Evolutionary conservation across 164 flowering plant genomes (phyloP).

Genomic region (Chloranthus sessilifolius): DNA sequence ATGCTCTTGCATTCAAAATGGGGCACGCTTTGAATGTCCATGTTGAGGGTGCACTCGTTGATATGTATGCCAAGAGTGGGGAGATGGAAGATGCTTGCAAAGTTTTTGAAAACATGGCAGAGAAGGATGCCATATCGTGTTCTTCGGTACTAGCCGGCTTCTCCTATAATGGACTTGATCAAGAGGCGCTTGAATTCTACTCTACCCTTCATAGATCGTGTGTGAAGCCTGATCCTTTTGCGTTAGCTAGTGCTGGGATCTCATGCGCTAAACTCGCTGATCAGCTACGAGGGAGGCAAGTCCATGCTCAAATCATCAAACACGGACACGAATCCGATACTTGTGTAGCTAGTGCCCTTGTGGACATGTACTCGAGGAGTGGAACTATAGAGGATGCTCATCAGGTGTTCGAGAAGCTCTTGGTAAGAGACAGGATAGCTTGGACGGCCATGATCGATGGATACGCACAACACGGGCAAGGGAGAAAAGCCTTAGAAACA

Average conservation of each 20-base stretch:
- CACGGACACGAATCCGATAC: conserved; percentile 10
- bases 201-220: conserved; percentile 5
- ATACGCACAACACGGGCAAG: conserved; percentile 15
- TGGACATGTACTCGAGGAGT: conserved; percentile 13
- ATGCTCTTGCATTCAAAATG: conserved; percentile 7
- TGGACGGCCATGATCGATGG: conserved; percentile 16
- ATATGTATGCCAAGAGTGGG: conserved; percentile 16
- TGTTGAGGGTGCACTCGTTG: conserved; percentile 16
- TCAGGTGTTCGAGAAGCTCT: not conserved
- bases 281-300: conserved; percentile 11
- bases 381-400: conserved; percentile 9
- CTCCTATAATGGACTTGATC: conserved; percentile 15
- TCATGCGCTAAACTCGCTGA: conserved; percentile 19
- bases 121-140: conserved; percentile 15
- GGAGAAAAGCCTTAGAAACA: conserved; percentile 7
- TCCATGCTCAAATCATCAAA: conserved; percentile 14
- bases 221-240: conserved; percentile 12
- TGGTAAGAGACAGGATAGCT: conserved; percentile 9
- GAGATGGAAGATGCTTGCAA: conserved; percentile 8
- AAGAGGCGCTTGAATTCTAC: conserved; percentile 16
- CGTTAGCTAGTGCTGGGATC: conserved; percentile 8
- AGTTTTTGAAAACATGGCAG: conserved; percentile 9
- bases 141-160: conserved; percentile 15
- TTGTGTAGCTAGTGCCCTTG: conserved; percentile 14
- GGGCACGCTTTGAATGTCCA: conserved; percentile 2